Conservation (phyloP, 78 protist genomes). For the Guillardia theta region DNA sequence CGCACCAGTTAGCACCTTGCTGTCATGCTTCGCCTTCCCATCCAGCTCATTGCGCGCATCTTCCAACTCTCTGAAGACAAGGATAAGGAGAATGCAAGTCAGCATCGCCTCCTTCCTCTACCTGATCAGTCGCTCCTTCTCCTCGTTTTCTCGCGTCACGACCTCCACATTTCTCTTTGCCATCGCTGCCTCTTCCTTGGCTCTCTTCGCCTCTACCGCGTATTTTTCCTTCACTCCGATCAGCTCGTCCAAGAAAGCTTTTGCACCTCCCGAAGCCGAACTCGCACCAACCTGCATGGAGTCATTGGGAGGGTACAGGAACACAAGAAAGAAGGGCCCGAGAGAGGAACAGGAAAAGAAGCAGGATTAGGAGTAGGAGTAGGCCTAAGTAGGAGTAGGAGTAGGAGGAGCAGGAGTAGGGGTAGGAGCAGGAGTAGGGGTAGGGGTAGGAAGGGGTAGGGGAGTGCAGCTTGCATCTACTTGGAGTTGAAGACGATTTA, state of each 20-base stretch:
- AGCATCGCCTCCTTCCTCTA: neutral
- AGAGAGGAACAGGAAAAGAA: neutral
- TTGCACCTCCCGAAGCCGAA: neutral
- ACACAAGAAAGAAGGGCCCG: neutral
- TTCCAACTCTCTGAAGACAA: neutral
- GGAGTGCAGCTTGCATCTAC: neutral
- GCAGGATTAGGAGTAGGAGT: neutral
- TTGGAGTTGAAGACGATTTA: too few species aligned
- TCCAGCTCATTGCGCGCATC: neutral
- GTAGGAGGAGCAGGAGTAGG: neutral
- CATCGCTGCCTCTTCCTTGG: neutral
- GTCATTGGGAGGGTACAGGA: neutral
- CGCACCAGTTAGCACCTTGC: neutral
- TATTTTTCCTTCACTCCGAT: neutral
- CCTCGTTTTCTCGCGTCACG: neutral
- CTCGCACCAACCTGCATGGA: neutral
- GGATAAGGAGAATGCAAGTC: neutral
- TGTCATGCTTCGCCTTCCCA: neutral
- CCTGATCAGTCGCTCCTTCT: neutral
- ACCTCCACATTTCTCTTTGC: neutral
- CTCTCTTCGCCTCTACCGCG: neutral
- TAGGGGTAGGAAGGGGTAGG: neutral
- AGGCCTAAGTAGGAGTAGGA: neutral
- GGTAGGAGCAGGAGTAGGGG: neutral
- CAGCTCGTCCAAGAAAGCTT: neutral